Evolutionary conservation across 805 yeast genomes (phyloP).

Genomic region (Saccharomyces jurei): DNA sequence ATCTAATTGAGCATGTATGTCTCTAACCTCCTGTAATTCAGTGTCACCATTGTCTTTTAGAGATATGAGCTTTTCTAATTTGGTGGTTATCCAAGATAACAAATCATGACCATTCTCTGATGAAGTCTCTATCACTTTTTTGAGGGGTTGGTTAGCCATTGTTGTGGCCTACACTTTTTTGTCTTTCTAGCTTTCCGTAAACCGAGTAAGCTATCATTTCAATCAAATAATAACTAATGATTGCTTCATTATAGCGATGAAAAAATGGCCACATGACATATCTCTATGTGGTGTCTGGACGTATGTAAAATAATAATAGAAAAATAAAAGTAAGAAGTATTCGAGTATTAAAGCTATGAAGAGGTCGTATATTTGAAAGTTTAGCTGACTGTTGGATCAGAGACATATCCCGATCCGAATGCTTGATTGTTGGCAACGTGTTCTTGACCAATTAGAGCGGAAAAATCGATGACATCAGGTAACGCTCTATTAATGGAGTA

Average conservation of each 20-base stretch:
- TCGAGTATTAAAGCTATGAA: neutral
- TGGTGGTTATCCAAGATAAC: slow-evolving; percentile 16
- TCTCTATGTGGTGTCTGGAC: neutral
- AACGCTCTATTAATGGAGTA: neutral
- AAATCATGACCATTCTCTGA: slow-evolving; percentile 17
- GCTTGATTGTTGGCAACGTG: neutral
- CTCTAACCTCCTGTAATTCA: neutral
- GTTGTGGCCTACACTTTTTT: neutral
- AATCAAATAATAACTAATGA: neutral
- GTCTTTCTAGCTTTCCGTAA: neutral
- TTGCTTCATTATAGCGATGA: neutral
- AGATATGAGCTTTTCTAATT: slow-evolving; percentile 8
- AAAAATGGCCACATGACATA: neutral
- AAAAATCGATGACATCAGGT: neutral
- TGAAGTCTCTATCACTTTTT: slow-evolving; percentile 2
- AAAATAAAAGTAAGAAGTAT: neutral
- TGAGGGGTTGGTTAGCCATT: neutral
- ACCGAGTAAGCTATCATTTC: neutral
- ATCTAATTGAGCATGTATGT: slow-evolving; percentile 9
- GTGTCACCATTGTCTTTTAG: neutral
- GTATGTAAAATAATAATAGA: neutral
- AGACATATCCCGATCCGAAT: neutral
- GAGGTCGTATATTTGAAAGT: neutral
- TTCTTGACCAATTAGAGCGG: neutral
- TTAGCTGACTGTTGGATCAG: neutral